These are phyloP conservation scores for Pestalotiopsis sp. DNA, from an alignment of 2,329 filamentous ascomycete genomes.

Conservation along the genomic window DNA sequence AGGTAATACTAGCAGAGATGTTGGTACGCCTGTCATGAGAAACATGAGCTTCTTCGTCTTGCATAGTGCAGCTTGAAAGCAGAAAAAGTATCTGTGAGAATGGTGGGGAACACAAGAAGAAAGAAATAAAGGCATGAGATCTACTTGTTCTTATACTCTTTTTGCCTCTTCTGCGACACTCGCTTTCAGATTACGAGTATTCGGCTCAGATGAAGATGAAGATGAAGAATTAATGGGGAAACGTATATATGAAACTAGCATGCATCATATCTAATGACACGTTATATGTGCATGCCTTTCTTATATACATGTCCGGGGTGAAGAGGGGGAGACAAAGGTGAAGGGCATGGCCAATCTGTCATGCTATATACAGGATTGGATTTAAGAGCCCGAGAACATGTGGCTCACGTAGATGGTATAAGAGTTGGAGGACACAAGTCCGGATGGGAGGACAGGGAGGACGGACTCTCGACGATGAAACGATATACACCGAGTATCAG, in stretches of 20 bases:
- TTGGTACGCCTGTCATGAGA: not conserved
- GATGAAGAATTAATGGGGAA: not conserved
- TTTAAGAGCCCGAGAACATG: too few relatives aligned
- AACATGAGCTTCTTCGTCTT: not conserved
- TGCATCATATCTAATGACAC: not conserved
- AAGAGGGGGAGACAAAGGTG: too few relatives aligned
- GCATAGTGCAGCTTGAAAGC: not conserved
- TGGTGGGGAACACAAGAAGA: not conserved
- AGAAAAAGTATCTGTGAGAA: not conserved
- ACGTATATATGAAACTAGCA: not conserved
- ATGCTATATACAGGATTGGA: too few relatives aligned
- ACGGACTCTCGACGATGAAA: too few relatives aligned
- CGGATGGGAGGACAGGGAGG: too few relatives aligned
- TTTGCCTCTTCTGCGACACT: not conserved
- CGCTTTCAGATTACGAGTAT: not conserved
- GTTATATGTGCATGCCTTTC: too few relatives aligned
- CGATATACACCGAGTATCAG: too few relatives aligned
- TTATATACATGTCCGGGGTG: too few relatives aligned
- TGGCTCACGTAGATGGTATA: too few relatives aligned
- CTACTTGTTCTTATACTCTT: not conserved
- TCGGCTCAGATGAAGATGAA: not conserved
- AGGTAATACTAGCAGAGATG: not conserved
- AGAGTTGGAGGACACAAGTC: too few relatives aligned
- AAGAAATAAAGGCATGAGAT: not conserved
- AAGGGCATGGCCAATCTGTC: too few relatives aligned